These are phyloP conservation scores for Daucus carota DNA, from an alignment of 129 eudicot species.

Conservation along the genomic window DNA sequence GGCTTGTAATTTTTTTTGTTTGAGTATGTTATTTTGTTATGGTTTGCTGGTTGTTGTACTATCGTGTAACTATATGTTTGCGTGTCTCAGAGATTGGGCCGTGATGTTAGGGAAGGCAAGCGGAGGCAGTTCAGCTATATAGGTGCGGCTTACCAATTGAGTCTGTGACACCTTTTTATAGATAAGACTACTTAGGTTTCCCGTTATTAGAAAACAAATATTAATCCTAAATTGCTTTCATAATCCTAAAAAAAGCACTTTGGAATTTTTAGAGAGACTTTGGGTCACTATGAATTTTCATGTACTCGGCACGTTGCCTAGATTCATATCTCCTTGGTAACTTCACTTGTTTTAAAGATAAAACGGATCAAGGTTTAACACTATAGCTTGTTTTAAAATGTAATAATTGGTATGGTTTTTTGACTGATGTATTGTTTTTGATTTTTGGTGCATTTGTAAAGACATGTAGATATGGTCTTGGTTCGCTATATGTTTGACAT, in stretches of 20 bases:
- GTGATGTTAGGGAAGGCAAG: slow-evolving; percentile 93
- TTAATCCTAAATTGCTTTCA: not conserved
- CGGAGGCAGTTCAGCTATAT: slow-evolving; percentile 85
- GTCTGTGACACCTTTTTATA: not conserved
- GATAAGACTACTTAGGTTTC: not conserved
- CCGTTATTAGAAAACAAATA: not conserved
- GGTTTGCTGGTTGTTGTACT: slow-evolving; percentile 5
- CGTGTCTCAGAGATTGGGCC: slow-evolving; percentile 67
- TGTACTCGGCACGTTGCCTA: not conserved
- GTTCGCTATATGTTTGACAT: not conserved
- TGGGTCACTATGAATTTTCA: not conserved
- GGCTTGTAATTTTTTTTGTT: not conserved
- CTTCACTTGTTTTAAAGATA: not conserved
- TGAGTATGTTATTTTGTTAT: not conserved
- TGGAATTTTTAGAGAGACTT: not conserved
- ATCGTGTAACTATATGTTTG: slow-evolving; percentile 25
- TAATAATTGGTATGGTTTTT: not conserved
- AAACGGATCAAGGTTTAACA: not conserved
- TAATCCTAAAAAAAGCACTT: not conserved
- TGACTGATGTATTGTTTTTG: not conserved
- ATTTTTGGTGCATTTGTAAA: not conserved
- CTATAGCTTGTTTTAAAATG: not conserved
- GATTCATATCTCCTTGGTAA: not conserved
- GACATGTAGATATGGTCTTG: not conserved
- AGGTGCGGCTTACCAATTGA: slow-evolving; percentile 35